A percentile compares a stretch with the other conserved stretches of the same genome.
Evolutionary conservation across 371 early-diverging fungal genomes (phyloP).

Genomic region (Funneliformis caledonium): DNA sequence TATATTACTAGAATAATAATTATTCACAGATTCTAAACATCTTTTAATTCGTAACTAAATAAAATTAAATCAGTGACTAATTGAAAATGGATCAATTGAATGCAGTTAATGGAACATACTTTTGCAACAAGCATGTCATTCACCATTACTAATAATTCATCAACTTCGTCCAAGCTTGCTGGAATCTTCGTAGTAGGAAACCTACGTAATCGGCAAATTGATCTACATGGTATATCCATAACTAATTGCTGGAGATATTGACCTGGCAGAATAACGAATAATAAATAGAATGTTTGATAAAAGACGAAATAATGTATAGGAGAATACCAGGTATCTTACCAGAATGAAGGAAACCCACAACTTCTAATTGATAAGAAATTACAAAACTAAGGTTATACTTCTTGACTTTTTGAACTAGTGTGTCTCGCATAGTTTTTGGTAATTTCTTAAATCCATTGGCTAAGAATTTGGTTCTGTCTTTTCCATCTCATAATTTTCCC

Average conservation of each 20-base stretch:
- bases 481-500: slow-evolving; percentile 20
- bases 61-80: slow-evolving; percentile 25
- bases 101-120: slow-evolving; percentile 34
- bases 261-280: background rate
- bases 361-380: background rate
- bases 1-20: too few species aligned
- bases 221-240: slow-evolving; percentile 34
- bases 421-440: slow-evolving; percentile 31
- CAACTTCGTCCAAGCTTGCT: slow-evolving; percentile 30
- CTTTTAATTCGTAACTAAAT: slow-evolving; percentile 25
- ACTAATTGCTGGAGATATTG: slow-evolving; percentile 36
- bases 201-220: slow-evolving; percentile 31
- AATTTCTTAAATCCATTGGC: slow-evolving; percentile 22
- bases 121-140: slow-evolving; percentile 37
- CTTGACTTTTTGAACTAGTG: slow-evolving; percentile 36
- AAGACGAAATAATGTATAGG: too few species aligned
- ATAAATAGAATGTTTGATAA: too few species aligned
- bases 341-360: slow-evolving; percentile 7
- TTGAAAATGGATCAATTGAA: background rate
- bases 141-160: slow-evolving; percentile 31
- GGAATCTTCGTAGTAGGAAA: slow-evolving; percentile 32
- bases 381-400: slow-evolving; percentile 2
- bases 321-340: background rate
- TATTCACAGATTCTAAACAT: slow-evolving; percentile 1
- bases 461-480: slow-evolving; percentile 30